Evolutionary conservation across 371 early-diverging fungal species (phyloP), one percentile per base, ranked within the genome.

Genomic region (Mucor mucedo): DNA sequence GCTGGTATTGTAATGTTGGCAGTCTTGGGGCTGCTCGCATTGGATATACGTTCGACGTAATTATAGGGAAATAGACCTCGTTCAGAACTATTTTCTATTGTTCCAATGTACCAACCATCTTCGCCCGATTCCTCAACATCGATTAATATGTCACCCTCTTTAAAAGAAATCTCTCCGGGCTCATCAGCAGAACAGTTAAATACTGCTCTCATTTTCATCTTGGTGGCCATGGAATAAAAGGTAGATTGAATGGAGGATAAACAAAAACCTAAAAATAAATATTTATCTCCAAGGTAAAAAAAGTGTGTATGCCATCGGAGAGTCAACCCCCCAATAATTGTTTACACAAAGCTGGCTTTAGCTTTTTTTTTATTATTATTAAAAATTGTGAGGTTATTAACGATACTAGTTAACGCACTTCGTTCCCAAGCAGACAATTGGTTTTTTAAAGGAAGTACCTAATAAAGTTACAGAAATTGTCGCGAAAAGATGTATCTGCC

Each of bases 121-220:
- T 87, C 87, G n/a, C 69, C 70, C 4, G 87, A 80, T 52, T 74
- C 65, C 6, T 60, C 70, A 7, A 86, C 86, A 69, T 87, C 82
- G 5, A 81, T 68, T 1, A 89, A 50, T 59, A 82, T 76, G 55
- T 83, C 86, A 14, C 87, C 87, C 58, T 83, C 82, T 39, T 63
- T 67, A 60, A 89, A 89, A 0, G 87, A 76, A 49, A 89, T 70
- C 59, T 89, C 89, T 5, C 77, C 80, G 28, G 73, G 72, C 40
- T 85, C 84, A 57, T 89, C 89, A 5, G 84, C 89, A 45, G 70
- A 65, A 57, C 89, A 89, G 59, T 87, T 84, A 70, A 76, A 89
- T n/a, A 86, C 55, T 27, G 89, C 89, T 33, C 75, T 79, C 47
- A 86, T 85, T 61, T 70, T 72, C 56, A 63, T 44, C 54, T 62